Conservation (phyloP, 306 rosid genomes). For the Inga oerstediana region DNA sequence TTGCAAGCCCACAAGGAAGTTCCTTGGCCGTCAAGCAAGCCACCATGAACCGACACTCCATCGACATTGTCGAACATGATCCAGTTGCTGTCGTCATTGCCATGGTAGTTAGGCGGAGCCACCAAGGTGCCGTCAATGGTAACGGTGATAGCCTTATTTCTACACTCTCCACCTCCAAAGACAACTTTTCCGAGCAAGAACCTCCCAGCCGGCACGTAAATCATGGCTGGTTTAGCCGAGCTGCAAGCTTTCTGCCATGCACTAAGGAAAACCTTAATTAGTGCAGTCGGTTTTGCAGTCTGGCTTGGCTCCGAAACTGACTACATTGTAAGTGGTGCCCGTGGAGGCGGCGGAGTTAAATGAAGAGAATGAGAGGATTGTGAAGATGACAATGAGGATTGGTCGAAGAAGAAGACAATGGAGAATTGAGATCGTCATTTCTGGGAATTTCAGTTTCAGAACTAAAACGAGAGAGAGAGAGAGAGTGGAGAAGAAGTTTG, state of each 20-base stretch:
- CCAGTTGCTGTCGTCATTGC: slow-evolving; percentile 32
- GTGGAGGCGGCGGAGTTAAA: slow-evolving; percentile 1
- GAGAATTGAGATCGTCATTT: background rate
- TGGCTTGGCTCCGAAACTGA: slow-evolving; percentile 51
- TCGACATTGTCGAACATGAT: slow-evolving; percentile 37
- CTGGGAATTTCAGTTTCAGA: background rate
- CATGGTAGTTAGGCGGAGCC: slow-evolving; percentile 43
- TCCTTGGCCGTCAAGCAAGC: slow-evolving; percentile 59
- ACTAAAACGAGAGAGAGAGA: background rate
- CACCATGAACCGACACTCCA: slow-evolving; percentile 50
- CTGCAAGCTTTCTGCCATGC: slow-evolving; percentile 53
- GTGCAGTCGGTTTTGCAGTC: slow-evolving; percentile 45
- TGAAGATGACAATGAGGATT: background rate
- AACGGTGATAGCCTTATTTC: slow-evolving; percentile 38
- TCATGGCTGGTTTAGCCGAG: background rate
- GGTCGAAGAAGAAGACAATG: background rate
- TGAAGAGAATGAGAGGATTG: background rate
- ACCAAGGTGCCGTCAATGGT: slow-evolving; percentile 56
- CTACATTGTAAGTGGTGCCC: slow-evolving; percentile 32
- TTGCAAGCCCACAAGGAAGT: slow-evolving; percentile 55
- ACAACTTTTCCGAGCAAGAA: slow-evolving; percentile 33
- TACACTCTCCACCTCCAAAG: slow-evolving; percentile 32
- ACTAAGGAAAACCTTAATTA: slow-evolving; percentile 32
- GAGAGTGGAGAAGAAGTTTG: slow-evolving; percentile 9
- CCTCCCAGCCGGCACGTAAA: slow-evolving; percentile 47